phyloP scores from a whole-genome alignment of 495 filamentous ascomycete species.

The Penicillium cinerascens region DNA sequence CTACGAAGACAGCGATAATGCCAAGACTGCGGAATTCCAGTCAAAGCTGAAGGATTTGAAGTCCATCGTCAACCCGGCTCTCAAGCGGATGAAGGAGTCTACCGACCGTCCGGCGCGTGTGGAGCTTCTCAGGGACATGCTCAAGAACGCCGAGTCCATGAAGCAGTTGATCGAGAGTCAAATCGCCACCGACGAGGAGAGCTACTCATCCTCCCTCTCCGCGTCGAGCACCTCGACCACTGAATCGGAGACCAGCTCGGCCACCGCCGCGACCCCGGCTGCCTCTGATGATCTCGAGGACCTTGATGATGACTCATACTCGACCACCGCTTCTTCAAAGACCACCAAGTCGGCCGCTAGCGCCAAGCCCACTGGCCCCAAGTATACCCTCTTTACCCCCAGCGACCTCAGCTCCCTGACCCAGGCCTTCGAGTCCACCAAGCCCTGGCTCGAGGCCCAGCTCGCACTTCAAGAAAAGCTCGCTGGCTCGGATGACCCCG shows the following conservation, averaged over 20 bases:
- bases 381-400: constrained; percentile 41
- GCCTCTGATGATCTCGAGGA: constrained; percentile 28
- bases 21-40: constrained; percentile 66
- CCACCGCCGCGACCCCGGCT: constrained; percentile 26
- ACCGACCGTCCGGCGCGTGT: constrained; percentile 62
- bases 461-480: constrained; percentile 65
- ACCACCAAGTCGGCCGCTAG: constrained; percentile 27
- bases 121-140: constrained; percentile 56
- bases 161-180: constrained; percentile 40
- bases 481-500: constrained; percentile 63
- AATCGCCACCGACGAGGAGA: constrained; percentile 40
- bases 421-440: constrained; percentile 34
- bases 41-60: constrained; percentile 68
- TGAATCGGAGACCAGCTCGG: constrained; percentile 23
- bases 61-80: constrained; percentile 64
- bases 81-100: constrained; percentile 66
- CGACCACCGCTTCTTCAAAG: constrained; percentile 27
- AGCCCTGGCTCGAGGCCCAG: constrained; percentile 65
- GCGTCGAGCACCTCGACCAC: constrained; percentile 25
- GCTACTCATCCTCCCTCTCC: constrained; percentile 35
- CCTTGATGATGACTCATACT: constrained; percentile 44
- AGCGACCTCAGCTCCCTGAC: constrained; percentile 54
- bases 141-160: constrained; percentile 54
- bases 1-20: constrained; percentile 77
- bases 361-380: constrained; percentile 36